phyloP scores from a whole-genome alignment of 2,329 filamentous ascomycete genomes.

The Fusarium concolor region DNA sequence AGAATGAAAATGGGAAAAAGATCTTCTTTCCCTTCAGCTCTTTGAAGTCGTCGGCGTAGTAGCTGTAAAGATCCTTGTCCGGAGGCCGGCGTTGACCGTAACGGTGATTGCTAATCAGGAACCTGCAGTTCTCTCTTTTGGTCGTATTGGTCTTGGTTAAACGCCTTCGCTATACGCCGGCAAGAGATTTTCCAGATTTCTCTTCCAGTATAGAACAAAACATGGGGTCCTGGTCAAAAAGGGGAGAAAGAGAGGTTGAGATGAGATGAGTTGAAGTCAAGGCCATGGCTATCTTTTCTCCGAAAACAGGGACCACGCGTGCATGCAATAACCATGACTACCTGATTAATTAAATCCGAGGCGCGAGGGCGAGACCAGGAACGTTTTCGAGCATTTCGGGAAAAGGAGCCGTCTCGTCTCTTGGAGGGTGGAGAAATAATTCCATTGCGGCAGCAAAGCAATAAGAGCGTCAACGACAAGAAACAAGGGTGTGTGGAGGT shows the following conservation, averaged over 20 bases:
- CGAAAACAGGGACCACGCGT: slow-evolving; percentile 26
- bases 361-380: slow-evolving; percentile 21
- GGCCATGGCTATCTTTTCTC: slow-evolving; percentile 5
- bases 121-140: neutral
- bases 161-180: neutral
- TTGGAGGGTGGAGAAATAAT: slow-evolving; percentile 37
- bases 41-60: slow-evolving; percentile 29
- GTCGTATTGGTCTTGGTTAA: slow-evolving; percentile 1
- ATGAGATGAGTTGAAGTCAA: neutral
- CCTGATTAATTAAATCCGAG: slow-evolving; percentile 16
- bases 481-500: slow-evolving; percentile 33
- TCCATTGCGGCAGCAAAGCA: slow-evolving; percentile 8
- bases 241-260: neutral
- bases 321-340: slow-evolving; percentile 24
- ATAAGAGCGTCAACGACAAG: slow-evolving; percentile 35
- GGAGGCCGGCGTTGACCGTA: slow-evolving; percentile 37
- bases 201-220: neutral
- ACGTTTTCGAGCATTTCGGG: slow-evolving; percentile 20
- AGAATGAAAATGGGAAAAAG: neutral
- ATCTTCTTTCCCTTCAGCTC: neutral
- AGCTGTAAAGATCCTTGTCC: slow-evolving; percentile 19
- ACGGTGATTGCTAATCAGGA: slow-evolving; percentile 34
- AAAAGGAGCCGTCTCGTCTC: slow-evolving; percentile 25
- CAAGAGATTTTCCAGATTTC: neutral
- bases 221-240: neutral